A percentile compares a stretch with the other conserved stretches of the same genome.
Conservation (phyloP, 1,284 basidiomycete genomes). For the Fomitopsis palustris region DNA sequence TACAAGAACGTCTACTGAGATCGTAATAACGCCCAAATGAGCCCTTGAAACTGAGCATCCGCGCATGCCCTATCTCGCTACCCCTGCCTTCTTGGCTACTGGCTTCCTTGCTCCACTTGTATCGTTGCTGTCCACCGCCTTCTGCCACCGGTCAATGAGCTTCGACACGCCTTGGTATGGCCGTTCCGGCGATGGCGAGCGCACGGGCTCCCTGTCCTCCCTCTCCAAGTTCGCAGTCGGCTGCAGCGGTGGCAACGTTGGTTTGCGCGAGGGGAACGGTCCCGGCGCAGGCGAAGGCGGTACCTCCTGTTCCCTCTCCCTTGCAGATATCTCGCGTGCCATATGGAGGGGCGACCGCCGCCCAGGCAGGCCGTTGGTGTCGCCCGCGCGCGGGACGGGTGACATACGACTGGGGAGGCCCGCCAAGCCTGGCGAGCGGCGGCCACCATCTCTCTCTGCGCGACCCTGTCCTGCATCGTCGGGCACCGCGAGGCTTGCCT, state of each 20-base stretch:
- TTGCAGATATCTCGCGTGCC: constrained; percentile 6
- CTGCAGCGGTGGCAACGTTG: constrained; percentile 2
- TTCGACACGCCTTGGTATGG: constrained; percentile 78
- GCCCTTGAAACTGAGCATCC: neutral
- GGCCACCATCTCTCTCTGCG: constrained; percentile 17
- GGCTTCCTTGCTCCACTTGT: constrained; percentile 12
- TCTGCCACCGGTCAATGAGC: constrained; percentile 82
- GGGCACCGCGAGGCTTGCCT: constrained; percentile 23
- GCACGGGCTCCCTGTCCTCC: constrained; percentile 18
- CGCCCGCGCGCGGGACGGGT: constrained; percentile 18
- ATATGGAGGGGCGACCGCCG: constrained; percentile 24
- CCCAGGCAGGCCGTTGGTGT: constrained; percentile 17
- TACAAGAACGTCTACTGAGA: neutral
- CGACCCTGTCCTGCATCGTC: constrained; percentile 17
- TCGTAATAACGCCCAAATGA: neutral
- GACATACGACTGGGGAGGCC: constrained; percentile 19
- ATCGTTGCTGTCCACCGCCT: constrained; percentile 63
- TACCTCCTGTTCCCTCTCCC: neutral
- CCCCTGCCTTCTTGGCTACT: constrained; percentile 13
- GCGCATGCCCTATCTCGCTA: constrained; percentile 11
- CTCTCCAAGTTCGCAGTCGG: constrained; percentile 3
- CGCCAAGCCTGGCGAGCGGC: constrained; percentile 21
- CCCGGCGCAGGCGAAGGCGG: constrained; percentile 1
- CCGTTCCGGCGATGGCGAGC: constrained; percentile 64
- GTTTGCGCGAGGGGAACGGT: constrained; percentile 7